Evolutionary conservation across 2,329 filamentous ascomycete genomes (phyloP).

Genomic region (Talaromyces sp.): DNA sequence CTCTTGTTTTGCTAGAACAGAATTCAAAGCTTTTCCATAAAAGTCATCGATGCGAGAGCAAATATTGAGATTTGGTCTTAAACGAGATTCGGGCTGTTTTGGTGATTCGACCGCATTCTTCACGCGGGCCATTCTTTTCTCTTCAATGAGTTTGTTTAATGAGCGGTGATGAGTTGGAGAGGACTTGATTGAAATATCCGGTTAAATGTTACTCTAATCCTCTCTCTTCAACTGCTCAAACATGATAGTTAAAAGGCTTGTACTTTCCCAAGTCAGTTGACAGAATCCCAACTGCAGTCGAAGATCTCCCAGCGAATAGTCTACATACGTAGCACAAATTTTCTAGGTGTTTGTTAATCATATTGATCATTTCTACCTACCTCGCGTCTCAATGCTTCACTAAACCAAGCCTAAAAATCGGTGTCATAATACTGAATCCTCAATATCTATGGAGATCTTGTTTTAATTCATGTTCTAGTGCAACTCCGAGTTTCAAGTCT

Average conservation of each 20-base stretch:
- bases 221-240: background rate
- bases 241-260: background rate
- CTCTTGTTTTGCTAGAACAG: background rate
- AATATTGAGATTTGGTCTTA: background rate
- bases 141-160: background rate
- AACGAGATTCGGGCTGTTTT: background rate
- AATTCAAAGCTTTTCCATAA: background rate
- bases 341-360: background rate
- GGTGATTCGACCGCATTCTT: background rate
- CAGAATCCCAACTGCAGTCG: background rate
- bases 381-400: background rate
- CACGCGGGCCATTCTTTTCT: background rate
- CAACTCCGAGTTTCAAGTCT: background rate
- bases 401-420: background rate
- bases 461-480: background rate
- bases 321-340: background rate
- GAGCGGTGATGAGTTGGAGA: background rate
- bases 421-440: background rate
- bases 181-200: no score
- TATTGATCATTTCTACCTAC: background rate
- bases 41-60: background rate
- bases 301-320: background rate
- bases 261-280: slow-evolving; percentile 5
- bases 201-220: background rate
- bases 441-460: background rate